Evolutionary conservation across 345 rosid species (phyloP), one percentile per base, ranked within the genome.

Genomic region (Boechera divaricarpa): DNA sequence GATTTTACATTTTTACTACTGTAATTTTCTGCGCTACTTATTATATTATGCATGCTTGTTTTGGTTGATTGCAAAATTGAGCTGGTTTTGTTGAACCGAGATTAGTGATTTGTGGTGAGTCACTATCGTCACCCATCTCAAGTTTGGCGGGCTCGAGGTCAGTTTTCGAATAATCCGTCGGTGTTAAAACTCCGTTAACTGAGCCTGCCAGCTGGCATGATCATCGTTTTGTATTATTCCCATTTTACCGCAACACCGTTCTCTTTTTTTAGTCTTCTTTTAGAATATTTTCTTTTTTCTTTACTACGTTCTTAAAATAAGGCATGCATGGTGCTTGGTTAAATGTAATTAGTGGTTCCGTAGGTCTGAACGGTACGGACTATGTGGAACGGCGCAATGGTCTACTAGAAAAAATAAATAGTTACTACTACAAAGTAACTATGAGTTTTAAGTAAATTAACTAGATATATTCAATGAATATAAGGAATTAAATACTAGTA

Each of bases 71-170:
- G 62, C 41, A 42, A 33, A n/a, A 53, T 10, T 0, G 2, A 76
- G 28, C 33, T 28, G 70, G 70, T 69, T 69, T 41, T 21, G 45
- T 62, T 53, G 18, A 69, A 69, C 80, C 74, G 63, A 53, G 7
- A 76, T 16, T 41, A 39, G 18, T 18, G 29, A 65, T 66, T 45
- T 42, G 49, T 42, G 49, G 59, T 36, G 63, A 63, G 72, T 70
- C 72, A 63, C 45, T 36, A 24, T 63, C 67, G 42, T 77, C 64
- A 33, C 26, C 74, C 62, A 21, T 35, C 31, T 65, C 26, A 56
- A n/a, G 32, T 63, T 72, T 78, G 69, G 81, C 81, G 77, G 81
- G 77, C 52, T 72, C 63, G 56, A 60, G 7, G 15, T 58, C 16
- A 44, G 6, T 35, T 63, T 63, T 70, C 80, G 63, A 77, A 72